Evolutionary conservation across 2,329 filamentous ascomycete species (phyloP), one percentile per base, ranked within the genome.

Genomic region (Thyridium curvatum): DNA sequence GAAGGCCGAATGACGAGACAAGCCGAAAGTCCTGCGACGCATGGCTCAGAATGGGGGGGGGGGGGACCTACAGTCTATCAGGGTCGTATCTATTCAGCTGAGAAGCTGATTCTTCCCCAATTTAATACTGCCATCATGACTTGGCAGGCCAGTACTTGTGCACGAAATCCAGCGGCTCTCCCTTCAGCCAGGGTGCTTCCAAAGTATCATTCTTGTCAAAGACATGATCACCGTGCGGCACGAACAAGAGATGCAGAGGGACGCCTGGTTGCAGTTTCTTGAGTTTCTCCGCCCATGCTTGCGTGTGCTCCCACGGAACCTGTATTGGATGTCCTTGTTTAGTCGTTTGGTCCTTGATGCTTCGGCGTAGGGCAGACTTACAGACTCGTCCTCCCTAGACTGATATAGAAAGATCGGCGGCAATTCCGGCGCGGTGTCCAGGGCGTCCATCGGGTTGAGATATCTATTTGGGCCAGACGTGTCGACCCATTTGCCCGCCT

Each of bases 201-300:
- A 41, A 9, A 12, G 14, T 42, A 34, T 45, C 29, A 9, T 32
- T 28, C 34, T 40, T 30, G 14, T 45, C 43, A 35, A 45, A 43
- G 18, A 36, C 34, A 30, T 43, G 43, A 16, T 40, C 31, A 8
- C 42, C 42, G 10, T 37, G 26, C n/a, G 29, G 16, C 21, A 26
- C 21, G 12, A 38, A 32, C 12, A 33, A 18, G 13, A 45, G 21
- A 15, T 39, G 15, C 31, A 42, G 30, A 12, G 37, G 40, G 13
- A 38, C 40, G 16, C 38, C 42, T 9, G 40, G 37, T 13, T 42
- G 42, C 13, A 45, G 21, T n/a, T 26, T 29, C 33, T 32, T 45
- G 33, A 45, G 31, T 26, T 45, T 45, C 6, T 37, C 29, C 12
- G 42, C 37, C 40, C 37, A 35, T 21, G 18, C 34, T 4, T 29